Percentiles rank a stretch among this genome's conserved stretches.
Conservation (phyloP, 192 early-diverging fungal species). For the Funneliformis geosporum region DNA sequence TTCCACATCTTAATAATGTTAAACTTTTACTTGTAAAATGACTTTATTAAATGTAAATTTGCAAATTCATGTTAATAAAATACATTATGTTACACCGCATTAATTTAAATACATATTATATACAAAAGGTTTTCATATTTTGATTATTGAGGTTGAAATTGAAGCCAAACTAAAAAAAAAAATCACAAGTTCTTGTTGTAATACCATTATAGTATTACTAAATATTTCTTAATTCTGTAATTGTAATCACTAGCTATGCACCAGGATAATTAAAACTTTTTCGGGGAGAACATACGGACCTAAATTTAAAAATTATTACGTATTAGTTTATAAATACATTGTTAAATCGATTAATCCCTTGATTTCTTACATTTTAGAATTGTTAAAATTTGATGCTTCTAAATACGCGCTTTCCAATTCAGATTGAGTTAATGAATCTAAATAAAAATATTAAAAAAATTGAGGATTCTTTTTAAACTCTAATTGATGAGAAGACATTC, state of each 20-base stretch:
- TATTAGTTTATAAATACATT: neutral
- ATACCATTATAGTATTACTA: no score
- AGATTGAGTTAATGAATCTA: slow-evolving; percentile 59
- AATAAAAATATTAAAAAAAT: neutral
- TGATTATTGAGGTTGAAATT: no score
- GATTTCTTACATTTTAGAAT: slow-evolving; percentile 53
- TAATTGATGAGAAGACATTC: no score
- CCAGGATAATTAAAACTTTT: slow-evolving; percentile 26
- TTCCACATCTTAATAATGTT: no score
- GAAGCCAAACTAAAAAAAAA: no score
- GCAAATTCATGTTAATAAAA: no score
- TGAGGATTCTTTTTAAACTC: neutral
- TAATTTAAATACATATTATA: no score
- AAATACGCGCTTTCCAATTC: slow-evolving; percentile 56
- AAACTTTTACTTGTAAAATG: no score
- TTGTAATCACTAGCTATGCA: slow-evolving; percentile 32
- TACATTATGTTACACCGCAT: no score
- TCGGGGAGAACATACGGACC: slow-evolving; percentile 6
- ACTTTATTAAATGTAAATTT: no score
- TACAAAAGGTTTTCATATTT: no score
- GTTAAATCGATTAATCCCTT: neutral
- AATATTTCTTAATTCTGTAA: neutral
- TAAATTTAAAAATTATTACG: neutral
- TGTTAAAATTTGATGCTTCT: slow-evolving; percentile 46
- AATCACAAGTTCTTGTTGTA: no score